Conservation (phyloP, 1,139 yeast species). For the Diutina siamensis region DNA sequence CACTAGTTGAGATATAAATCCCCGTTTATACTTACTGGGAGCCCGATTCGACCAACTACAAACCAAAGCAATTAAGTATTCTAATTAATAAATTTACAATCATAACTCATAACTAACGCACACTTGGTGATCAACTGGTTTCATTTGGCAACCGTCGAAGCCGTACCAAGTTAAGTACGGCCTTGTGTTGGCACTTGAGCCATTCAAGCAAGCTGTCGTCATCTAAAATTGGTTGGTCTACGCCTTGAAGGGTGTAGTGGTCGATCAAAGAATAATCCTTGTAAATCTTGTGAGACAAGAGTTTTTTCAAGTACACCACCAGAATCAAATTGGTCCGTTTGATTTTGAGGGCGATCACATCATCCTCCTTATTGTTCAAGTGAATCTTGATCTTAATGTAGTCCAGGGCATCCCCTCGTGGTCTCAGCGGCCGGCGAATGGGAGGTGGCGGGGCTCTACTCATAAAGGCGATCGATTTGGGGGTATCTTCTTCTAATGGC, state of each 20-base stretch:
- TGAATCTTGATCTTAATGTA: slow-evolving; percentile 22
- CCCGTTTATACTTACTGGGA: background rate
- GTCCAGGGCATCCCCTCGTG: slow-evolving; percentile 9
- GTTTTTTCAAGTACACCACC: slow-evolving; percentile 20
- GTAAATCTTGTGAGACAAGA: slow-evolving; percentile 23
- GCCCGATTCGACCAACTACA: no score
- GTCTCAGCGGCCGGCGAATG: background rate
- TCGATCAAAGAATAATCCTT: slow-evolving; percentile 20
- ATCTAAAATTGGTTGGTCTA: slow-evolving; percentile 9
- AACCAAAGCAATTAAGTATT: no score
- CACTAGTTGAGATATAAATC: no score
- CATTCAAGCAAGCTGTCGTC: slow-evolving; percentile 17
- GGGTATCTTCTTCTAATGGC: background rate
- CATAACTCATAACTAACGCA: background rate
- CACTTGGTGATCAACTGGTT: background rate
- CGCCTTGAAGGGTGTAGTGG: slow-evolving; percentile 19
- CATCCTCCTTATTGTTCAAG: slow-evolving; percentile 21
- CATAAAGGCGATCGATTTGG: background rate
- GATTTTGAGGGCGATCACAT: slow-evolving; percentile 22
- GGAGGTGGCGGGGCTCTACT: background rate
- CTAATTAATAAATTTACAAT: no score
- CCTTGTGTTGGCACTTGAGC: slow-evolving; percentile 17
- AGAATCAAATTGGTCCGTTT: slow-evolving; percentile 18
- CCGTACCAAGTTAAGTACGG: slow-evolving; percentile 17
- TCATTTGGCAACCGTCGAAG: background rate